Conservation (phyloP, 2,329 filamentous ascomycete species). For the Claviceps pazoutovae region DNA sequence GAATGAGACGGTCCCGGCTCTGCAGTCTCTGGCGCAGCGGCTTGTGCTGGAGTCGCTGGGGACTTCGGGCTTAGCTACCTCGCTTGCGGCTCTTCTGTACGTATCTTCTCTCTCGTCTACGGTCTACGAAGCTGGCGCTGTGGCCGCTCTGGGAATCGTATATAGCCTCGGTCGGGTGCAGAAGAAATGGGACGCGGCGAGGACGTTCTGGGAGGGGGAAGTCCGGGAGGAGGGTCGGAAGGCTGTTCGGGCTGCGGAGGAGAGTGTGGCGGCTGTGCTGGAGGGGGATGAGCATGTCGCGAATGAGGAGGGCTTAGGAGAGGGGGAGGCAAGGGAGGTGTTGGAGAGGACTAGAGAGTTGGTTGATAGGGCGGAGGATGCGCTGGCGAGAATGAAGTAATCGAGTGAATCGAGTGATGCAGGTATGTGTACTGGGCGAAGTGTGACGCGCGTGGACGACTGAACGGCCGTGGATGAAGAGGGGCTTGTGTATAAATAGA, state of each 20-base stretch:
- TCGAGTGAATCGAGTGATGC: not conserved
- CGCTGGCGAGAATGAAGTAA: slow-evolving; percentile 33
- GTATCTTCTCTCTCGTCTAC: slow-evolving; percentile 37
- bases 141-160: slow-evolving; percentile 46
- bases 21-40: slow-evolving; percentile 60
- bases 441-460: too few species aligned
- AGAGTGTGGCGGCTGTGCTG: slow-evolving; percentile 35
- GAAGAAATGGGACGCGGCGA: slow-evolving; percentile 46
- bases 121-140: slow-evolving; percentile 47
- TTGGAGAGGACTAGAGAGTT: slow-evolving; percentile 28
- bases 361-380: slow-evolving; percentile 34
- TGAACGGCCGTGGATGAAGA: too few species aligned
- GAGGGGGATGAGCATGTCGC: slow-evolving; percentile 13
- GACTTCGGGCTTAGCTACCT: slow-evolving; percentile 49
- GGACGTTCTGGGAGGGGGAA: slow-evolving; percentile 49
- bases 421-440: too few species aligned
- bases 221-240: slow-evolving; percentile 54
- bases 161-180: slow-evolving; percentile 47
- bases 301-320: slow-evolving; percentile 6
- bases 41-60: slow-evolving; percentile 63
- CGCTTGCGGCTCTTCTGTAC: slow-evolving; percentile 42
- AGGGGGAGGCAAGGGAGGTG: slow-evolving; percentile 15
- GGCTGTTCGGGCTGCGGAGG: slow-evolving; percentile 42
- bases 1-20: slow-evolving; percentile 50
- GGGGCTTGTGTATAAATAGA: too few species aligned